Evolutionary conservation across 2,329 filamentous ascomycete genomes (phyloP), one percentile per base, ranked within the genome.

Genomic region (Colletotrichum horii): DNA sequence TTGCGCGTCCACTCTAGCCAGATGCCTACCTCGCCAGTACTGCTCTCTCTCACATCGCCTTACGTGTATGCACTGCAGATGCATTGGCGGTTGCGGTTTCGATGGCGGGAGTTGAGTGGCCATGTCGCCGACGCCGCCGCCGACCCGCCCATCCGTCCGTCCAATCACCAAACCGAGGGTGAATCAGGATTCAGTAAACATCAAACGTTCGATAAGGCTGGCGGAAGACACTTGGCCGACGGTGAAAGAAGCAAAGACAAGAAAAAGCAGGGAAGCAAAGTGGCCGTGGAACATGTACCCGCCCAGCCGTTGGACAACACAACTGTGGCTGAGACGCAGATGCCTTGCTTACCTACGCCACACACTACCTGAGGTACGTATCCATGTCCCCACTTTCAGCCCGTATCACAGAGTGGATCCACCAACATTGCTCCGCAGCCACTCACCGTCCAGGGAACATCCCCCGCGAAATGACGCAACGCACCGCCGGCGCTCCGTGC

Each of bases 391-490:
- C 22, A 58, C 19, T 22, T 11, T 32, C 6, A 52, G n/a, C 43
- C 58, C 58, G n/a, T 15, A 32, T 22, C 58, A 19, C 28, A 30
- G 4, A 22, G n/a, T 15, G 16, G 58, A 24, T 34, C 66, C 36
- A 28, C n/a, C 11, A 15, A 3, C 4, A 43, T 2, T 11, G 3
- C 34, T 12, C 26, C 34, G 6, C 48, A 60, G 66, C 60, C 66
- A 74, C 58, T 43, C 32, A 48, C 22, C 15, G n/a, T 30, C 28
- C 70, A 76, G 32, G 74, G 56, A 24, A 16, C 38, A 6, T n/a
- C 16, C 74, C 74, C 74, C 70, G 70, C 70, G 74, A 65, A 67
- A 76, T 74, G 74, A 76, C 70, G 74, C 70, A 69, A 26, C 58
- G 28, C 43, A 55, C 74, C 70, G 58, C 34, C 34, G 34, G 70